A percentile compares a stretch with the other conserved stretches of the same genome.
Evolutionary conservation across 208 protist species (phyloP).

Genomic region (Crithidia expoeki): DNA sequence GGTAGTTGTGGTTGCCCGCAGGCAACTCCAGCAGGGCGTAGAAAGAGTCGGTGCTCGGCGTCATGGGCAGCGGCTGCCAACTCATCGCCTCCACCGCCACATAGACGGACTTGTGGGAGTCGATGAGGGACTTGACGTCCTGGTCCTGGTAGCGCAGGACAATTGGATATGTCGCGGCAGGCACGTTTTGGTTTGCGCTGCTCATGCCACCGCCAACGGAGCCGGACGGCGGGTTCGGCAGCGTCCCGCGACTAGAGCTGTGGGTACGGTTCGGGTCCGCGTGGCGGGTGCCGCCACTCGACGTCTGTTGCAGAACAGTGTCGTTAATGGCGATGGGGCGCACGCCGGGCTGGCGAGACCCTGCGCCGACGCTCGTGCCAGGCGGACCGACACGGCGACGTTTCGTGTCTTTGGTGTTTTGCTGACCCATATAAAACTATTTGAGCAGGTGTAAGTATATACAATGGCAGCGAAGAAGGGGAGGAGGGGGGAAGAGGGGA

Average conservation of each 20-base stretch:
- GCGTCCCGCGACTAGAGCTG: constrained; percentile 16
- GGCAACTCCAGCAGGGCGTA: constrained; percentile 84
- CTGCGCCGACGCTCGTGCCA: constrained; percentile 7
- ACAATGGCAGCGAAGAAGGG: not conserved
- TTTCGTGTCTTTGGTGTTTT: constrained; percentile 65
- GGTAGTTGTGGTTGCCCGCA: constrained; percentile 78
- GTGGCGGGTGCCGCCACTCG: constrained; percentile 19
- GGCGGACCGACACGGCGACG: constrained; percentile 20
- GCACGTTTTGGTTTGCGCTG: not conserved
- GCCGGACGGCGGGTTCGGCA: constrained; percentile 16
- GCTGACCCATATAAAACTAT: constrained; percentile 61
- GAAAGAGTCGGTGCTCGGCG: constrained; percentile 83
- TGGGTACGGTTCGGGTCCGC: constrained; percentile 21
- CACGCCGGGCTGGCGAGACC: constrained; percentile 26
- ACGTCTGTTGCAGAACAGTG: constrained; percentile 42
- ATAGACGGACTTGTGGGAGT: constrained; percentile 46
- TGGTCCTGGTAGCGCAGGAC: constrained; percentile 82
- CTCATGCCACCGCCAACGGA: constrained; percentile 2
- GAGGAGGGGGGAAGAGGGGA: constrained; percentile 20
- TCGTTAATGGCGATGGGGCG: constrained; percentile 48
- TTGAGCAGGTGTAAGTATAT: no score
- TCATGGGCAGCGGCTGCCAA: constrained; percentile 83
- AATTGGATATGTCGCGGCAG: constrained; percentile 60
- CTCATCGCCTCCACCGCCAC: constrained; percentile 70
- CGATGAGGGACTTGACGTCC: constrained; percentile 54